Base-by-base conservation (phyloP, 1,139 yeast species). In the Saccharomyces hybrid region DNA sequence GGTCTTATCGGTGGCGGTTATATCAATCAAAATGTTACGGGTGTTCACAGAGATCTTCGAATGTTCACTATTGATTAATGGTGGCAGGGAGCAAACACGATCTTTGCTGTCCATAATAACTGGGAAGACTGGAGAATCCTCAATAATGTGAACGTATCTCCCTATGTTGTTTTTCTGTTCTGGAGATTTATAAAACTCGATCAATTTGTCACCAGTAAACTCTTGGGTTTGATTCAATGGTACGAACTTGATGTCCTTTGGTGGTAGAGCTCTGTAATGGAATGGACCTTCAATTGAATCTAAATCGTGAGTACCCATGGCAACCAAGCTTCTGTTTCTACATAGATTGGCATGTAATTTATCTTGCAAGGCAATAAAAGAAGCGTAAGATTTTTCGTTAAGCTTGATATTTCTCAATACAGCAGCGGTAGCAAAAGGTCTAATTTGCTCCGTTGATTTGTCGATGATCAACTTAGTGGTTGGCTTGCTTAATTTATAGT, bases 231-330 rank as follows among this genome's bases (percentile, higher is more conserved):
- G 98, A 73, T 91, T 91, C 69, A 95, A 80, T 50, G 99, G 99
- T 49, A 77, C 77, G 65, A 89, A 89, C 60, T 80, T 78, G 70
- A 95, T 82, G 50, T 88, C 91, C 63, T 80, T 75, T 56, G 97
- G 97, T 54, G 82, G 77, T 62, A 88, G 77, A 44, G 93, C 98
- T 69, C 86, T 89, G 76, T 89, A 95, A 54, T 91, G 83, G 76
- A 90, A 88, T 54, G 97, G 97, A 27, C 93, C 89, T 49, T 80
- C 73, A 62, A 93, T 76, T 52, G 87, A 82, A 70, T 88, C 96
- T 59, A 86, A 77, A 74, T 95, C 98, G 70, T 95, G 99, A 56
- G 99, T 95, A 65, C 99, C 99, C 78, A 91, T 90, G 56, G 99
- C 98, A 54, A 93, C 99, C 66, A 95, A 80, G 47, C 97, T 86